phyloP scores from a whole-genome alignment of 495 filamentous ascomycete genomes.

The Thermochaetoides thermophila region DNA sequence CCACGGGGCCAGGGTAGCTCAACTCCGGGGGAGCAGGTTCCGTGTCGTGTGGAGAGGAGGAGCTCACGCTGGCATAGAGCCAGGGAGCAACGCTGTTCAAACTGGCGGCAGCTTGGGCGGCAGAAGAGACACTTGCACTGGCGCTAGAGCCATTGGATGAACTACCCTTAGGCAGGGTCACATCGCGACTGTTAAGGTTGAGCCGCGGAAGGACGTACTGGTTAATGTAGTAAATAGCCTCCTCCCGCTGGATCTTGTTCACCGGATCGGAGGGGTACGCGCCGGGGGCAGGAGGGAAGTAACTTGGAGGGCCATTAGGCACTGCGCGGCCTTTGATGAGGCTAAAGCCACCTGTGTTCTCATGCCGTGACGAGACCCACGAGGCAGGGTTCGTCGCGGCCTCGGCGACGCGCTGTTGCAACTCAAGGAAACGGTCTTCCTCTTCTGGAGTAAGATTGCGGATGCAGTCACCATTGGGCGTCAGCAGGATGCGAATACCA shows the following conservation, averaged over 20 bases:
- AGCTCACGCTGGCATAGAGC: conserved; percentile 20
- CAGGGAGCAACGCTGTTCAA: conserved; percentile 28
- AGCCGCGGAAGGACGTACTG: conserved; percentile 45
- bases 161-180: conserved; percentile 19
- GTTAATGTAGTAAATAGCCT: conserved; percentile 50
- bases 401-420: conserved; percentile 47
- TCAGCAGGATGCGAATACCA: conserved; percentile 47
- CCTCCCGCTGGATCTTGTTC: conserved; percentile 44
- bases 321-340: conserved; percentile 41
- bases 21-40: conserved; percentile 19
- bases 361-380: conserved; percentile 32
- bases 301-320: conserved; percentile 38
- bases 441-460: conserved; percentile 61
- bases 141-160: conserved; percentile 1
- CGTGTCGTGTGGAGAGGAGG: conserved; percentile 1
- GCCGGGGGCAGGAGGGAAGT: conserved; percentile 30
- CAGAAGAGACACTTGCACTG: neutral
- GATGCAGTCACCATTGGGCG: conserved; percentile 64
- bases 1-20: conserved; percentile 18
- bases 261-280: conserved; percentile 33
- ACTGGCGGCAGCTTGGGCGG: conserved; percentile 13
- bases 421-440: conserved; percentile 58
- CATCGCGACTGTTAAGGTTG: conserved; percentile 27
- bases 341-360: conserved; percentile 33
- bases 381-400: conserved; percentile 28